phyloP scores from a whole-genome alignment of 352 stramenopile species.

The Phytophthora constricta region DNA sequence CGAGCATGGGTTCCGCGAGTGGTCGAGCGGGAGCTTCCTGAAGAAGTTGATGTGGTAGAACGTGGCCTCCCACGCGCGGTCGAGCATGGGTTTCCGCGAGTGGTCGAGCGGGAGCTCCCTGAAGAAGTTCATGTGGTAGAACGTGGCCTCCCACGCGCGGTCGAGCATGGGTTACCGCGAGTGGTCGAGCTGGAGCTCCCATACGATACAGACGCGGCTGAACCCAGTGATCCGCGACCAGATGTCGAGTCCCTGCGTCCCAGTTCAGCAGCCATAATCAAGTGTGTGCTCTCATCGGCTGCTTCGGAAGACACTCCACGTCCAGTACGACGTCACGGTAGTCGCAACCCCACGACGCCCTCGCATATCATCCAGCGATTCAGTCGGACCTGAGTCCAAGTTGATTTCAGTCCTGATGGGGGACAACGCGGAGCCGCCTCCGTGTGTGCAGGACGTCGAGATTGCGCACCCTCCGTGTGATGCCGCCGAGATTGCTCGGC shows the following conservation, averaged over 20 bases:
- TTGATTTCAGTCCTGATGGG: slow-evolving; percentile 5
- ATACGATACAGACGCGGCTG: neutral
- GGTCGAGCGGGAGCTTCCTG: no score
- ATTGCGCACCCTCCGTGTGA: no score
- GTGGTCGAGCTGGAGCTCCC: no score
- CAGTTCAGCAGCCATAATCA: slow-evolving; percentile 12
- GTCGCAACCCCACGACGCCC: slow-evolving; percentile 5
- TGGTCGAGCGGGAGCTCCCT: neutral
- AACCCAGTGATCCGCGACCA: neutral
- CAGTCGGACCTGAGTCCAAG: slow-evolving; percentile 6
- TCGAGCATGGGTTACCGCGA: no score
- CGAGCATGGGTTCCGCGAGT: no score
- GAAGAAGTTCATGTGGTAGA: no score
- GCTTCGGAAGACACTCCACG: slow-evolving; percentile 5
- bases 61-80: no score
- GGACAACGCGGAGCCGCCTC: neutral
- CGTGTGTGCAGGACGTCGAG: no score
- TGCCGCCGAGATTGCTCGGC: neutral
- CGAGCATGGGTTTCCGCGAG: slow-evolving; percentile 10
- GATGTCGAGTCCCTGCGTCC: slow-evolving; percentile 11
- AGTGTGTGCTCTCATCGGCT: slow-evolving; percentile 17
- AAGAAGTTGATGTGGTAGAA: no score
- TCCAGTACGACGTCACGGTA: neutral
- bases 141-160: no score
- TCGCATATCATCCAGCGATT: neutral